These are phyloP conservation scores for Erysimum cheiri DNA, from an alignment of 441 rosid genomes.

Conservation along the genomic window DNA sequence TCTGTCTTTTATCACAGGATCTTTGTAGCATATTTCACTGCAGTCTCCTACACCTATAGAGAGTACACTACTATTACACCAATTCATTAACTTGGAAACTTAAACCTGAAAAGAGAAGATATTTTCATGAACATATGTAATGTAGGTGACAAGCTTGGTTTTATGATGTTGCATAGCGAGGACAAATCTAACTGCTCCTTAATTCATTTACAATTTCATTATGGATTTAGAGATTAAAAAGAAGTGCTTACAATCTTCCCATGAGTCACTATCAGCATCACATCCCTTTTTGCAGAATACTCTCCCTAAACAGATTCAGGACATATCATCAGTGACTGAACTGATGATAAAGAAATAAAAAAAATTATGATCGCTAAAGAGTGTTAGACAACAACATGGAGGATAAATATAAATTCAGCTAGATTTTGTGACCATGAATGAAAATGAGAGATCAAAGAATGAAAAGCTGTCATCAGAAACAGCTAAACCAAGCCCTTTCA, in stretches of 20 bases:
- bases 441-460: not conserved
- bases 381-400: not conserved
- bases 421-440: not conserved
- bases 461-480: not conserved
- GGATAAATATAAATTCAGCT: not conserved
- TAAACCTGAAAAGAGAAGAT: slow-evolving; percentile 29
- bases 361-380: slow-evolving; percentile 10
- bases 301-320: slow-evolving; percentile 62
- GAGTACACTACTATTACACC: slow-evolving; percentile 28
- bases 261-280: slow-evolving; percentile 76
- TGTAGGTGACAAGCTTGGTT: slow-evolving; percentile 22
- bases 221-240: not conserved
- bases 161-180: slow-evolving; percentile 16
- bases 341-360: not conserved
- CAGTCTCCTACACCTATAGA: slow-evolving; percentile 75
- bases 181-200: slow-evolving; percentile 3
- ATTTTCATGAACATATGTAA: slow-evolving; percentile 28
- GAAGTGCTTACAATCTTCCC: slow-evolving; percentile 87
- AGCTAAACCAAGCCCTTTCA: not conserved
- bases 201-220: not conserved
- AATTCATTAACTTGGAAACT: slow-evolving; percentile 21
- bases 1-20: slow-evolving; percentile 87
- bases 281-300: slow-evolving; percentile 98
- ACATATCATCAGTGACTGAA: slow-evolving; percentile 12
- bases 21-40: slow-evolving; percentile 88